phyloP scores from a whole-genome alignment of 148 eudicot genomes.

The Diospyros lotus region DNA sequence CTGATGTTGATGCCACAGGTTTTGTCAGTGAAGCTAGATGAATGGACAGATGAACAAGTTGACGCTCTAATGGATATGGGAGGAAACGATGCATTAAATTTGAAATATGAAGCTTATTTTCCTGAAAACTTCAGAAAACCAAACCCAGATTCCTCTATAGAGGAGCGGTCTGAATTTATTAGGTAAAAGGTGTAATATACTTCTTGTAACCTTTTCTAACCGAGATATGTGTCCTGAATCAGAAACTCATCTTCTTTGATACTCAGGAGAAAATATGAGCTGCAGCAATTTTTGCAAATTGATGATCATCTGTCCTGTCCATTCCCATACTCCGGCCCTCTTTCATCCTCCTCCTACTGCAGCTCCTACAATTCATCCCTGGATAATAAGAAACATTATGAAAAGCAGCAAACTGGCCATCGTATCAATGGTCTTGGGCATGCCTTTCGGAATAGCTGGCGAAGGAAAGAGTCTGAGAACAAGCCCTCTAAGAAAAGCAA shows the following conservation, averaged over 20 bases:
- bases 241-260: constrained; percentile 4
- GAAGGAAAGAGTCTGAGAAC: constrained; percentile 49
- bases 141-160: constrained; percentile 62
- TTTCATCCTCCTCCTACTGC: constrained; percentile 28
- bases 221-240: constrained; percentile 11
- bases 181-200: constrained; percentile 33
- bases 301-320: constrained; percentile 48
- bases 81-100: constrained; percentile 71
- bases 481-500: constrained; percentile 47
- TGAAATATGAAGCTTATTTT: constrained; percentile 67
- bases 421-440: constrained; percentile 59
- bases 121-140: constrained; percentile 63
- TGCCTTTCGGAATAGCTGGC: constrained; percentile 78
- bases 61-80: constrained; percentile 59
- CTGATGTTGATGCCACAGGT: constrained; percentile 42
- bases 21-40: constrained; percentile 79
- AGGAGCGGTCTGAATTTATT: constrained; percentile 83
- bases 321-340: constrained; percentile 32
- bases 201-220: background rate
- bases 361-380: constrained; percentile 21
- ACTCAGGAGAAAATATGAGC: constrained; percentile 86
- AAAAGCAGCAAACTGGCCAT: constrained; percentile 48
- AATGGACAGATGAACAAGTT: constrained; percentile 91
- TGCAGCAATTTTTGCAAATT: constrained; percentile 51
- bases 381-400: constrained; percentile 48